Base-by-base conservation (phyloP, 75 land plant genomes). In the Sequoiadendron giganteum region DNA sequence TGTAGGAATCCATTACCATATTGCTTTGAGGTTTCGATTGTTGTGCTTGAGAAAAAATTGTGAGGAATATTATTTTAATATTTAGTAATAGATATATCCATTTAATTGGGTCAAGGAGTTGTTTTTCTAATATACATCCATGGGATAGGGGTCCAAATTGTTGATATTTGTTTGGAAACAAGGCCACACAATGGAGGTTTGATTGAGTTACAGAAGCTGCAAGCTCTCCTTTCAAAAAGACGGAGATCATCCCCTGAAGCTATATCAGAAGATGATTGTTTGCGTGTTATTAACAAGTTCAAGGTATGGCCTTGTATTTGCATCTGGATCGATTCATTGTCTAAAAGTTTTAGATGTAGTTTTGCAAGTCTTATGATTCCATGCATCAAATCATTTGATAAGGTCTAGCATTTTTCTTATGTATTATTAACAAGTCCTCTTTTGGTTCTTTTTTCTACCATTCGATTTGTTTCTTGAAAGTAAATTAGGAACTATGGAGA, bases 171-270 rank as follows among this genome's bases (percentile, higher is more conserved):
- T n/a, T n/a, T n/a, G n/a, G n/a, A n/a, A n/a, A n/a, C n/a, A n/a
- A n/a, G n/a, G n/a, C n/a, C n/a, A n/a, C n/a, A n/a, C n/a, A n/a
- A n/a, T n/a, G n/a, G n/a, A n/a, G n/a, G n/a, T n/a, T n/a, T n/a
- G n/a, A 94, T 98, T 79, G 94, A 91, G 89, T 86, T 98, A 84
- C 92, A 92, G 86, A 98, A 98, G 86, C 93, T 98, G 3, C 87
- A 97, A 80, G 89, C 70, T 54, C 86, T 95, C 68, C 94, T 98
- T 43, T 89, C 93, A 34, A 95, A 94, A 85, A 92, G 89, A 76
- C 91, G 94, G 18, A 94, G 94, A 82, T 89, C 90, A 54, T 93
- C 96, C 80, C 97, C 95, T 80, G 99, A 95, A 49, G 91, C 94
- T 49, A 92, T 97, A 19, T 90, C n/a, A n/a, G n/a, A n/a, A n/a